phyloP scores from a whole-genome alignment of 2,329 filamentous ascomycete species.

The Penicillium palitans region DNA sequence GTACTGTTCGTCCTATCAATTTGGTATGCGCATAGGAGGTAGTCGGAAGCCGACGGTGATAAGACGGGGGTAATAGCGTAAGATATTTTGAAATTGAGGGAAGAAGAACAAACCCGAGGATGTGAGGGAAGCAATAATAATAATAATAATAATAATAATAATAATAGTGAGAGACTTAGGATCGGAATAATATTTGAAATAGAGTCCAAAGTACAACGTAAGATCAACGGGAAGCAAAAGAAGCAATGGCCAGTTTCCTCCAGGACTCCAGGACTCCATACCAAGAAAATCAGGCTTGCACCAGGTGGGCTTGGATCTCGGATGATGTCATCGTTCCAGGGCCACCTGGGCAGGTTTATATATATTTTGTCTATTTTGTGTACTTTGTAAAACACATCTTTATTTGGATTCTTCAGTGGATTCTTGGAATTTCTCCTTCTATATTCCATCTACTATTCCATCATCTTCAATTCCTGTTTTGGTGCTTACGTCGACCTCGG shows the following conservation, averaged over 20 bases:
- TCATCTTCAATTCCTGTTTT: not conserved
- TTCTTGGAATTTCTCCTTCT: not conserved
- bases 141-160: not conserved
- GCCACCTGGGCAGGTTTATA: too few species aligned
- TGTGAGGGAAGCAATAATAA: not conserved
- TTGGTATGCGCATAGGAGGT: not conserved
- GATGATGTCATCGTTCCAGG: conserved; percentile 5
- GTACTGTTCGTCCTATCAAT: not conserved
- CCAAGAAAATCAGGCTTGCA: conserved; percentile 9
- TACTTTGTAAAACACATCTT: too few species aligned
- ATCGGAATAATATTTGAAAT: not conserved
- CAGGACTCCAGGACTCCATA: not conserved
- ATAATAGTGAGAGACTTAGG: not conserved
- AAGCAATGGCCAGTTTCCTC: not conserved
- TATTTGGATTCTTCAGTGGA: not conserved
- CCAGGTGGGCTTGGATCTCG: not conserved
- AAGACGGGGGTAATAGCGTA: not conserved
- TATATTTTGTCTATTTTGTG: too few species aligned
- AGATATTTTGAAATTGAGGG: not conserved
- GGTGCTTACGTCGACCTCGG: not conserved
- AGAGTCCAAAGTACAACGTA: not conserved
- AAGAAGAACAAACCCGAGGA: not conserved
- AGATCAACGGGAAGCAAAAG: not conserved
- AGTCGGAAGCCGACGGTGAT: not conserved
- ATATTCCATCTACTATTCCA: not conserved